Evolutionary conservation across 768 basidiomycete species (phyloP).

Genomic region (Gymnopilus junonius): DNA sequence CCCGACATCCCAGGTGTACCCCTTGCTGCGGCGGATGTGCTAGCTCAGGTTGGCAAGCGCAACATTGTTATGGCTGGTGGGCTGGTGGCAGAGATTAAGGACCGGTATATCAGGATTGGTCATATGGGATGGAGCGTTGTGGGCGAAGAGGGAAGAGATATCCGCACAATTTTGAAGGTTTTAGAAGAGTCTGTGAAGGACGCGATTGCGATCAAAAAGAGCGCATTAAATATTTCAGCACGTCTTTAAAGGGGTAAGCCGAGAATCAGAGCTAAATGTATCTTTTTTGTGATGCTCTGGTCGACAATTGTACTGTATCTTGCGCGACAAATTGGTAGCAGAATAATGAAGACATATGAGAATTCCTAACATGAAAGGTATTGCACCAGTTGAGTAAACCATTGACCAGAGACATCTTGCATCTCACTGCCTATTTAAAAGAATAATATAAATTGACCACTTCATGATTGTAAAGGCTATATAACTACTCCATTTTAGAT

Average conservation of each 20-base stretch:
- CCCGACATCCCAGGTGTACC: constrained; percentile 57
- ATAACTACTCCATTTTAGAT: no score
- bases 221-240: neutral
- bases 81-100: constrained; percentile 79
- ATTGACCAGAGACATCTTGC: no score
- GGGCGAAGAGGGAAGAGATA: constrained; percentile 65
- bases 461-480: no score
- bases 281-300: neutral
- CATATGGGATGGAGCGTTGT: constrained; percentile 88
- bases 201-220: constrained; percentile 4
- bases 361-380: no score
- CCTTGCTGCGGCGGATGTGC: constrained; percentile 63
- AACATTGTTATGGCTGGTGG: constrained; percentile 83
- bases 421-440: no score
- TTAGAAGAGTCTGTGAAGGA: constrained; percentile 36
- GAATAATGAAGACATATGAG: no score
- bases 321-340: neutral
- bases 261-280: neutral
- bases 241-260: neutral
- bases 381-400: no score
- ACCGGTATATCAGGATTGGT: constrained; percentile 74
- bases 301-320: neutral
- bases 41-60: constrained; percentile 66
- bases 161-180: constrained; percentile 64
- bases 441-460: no score